Percentiles rank a stretch among this genome's conserved stretches.
These are phyloP conservation scores for Acrodontium crateriforme DNA, from an alignment of 2,329 filamentous ascomycete species.

Conservation along the genomic window DNA sequence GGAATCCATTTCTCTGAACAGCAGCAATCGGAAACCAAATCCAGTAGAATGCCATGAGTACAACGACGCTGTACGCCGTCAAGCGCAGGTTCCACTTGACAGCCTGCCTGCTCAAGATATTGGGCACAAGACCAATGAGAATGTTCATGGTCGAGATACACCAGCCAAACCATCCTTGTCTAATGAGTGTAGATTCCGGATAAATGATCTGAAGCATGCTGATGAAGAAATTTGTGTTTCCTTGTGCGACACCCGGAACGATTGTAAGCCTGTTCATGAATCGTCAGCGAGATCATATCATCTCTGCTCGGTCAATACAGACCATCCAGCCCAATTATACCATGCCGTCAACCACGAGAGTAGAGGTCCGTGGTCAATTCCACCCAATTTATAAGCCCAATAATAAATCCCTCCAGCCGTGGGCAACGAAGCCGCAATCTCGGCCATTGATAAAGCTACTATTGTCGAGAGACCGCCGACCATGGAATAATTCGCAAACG, in stretches of 20 bases:
- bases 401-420: slow-evolving; percentile 28
- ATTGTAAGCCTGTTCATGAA: slow-evolving; percentile 22
- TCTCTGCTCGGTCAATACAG: too few relatives aligned
- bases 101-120: slow-evolving; percentile 22
- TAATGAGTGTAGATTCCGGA: slow-evolving; percentile 20
- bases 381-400: slow-evolving; percentile 27
- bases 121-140: slow-evolving; percentile 25
- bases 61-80: slow-evolving; percentile 24
- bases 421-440: slow-evolving; percentile 25
- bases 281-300: too few relatives aligned
- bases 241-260: slow-evolving; percentile 29
- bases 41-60: slow-evolving; percentile 25
- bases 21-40: slow-evolving; percentile 28
- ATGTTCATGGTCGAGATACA: slow-evolving; percentile 24
- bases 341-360: slow-evolving; percentile 29
- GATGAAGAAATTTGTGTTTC: slow-evolving; percentile 28
- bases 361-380: slow-evolving; percentile 24
- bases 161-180: slow-evolving; percentile 27
- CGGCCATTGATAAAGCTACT: slow-evolving; percentile 26
- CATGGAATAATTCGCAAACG: slow-evolving; percentile 28
- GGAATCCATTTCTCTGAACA: slow-evolving; percentile 18
- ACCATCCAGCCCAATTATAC: too few relatives aligned
- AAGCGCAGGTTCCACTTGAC: slow-evolving; percentile 27
- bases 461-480: slow-evolving; percentile 24
- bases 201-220: slow-evolving; percentile 27